These are phyloP conservation scores for Prunus salicina DNA, from an alignment of 306 rosid genomes.

Conservation along the genomic window DNA sequence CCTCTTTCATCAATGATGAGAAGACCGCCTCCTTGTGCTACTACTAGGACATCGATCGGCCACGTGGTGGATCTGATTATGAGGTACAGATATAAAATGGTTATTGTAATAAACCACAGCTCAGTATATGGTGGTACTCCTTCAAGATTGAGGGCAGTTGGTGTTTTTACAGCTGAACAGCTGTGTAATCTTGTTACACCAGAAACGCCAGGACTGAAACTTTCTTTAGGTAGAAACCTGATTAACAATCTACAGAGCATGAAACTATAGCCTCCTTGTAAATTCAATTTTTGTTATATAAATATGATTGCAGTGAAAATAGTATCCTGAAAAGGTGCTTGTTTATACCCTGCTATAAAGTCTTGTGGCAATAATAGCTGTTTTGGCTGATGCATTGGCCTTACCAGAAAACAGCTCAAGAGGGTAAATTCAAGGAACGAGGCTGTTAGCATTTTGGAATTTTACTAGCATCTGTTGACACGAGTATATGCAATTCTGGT, in stretches of 20 bases:
- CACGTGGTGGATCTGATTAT: constrained; percentile 62
- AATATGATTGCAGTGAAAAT: neutral
- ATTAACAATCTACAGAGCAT: neutral
- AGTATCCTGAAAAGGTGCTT: neutral
- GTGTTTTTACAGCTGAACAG: constrained; percentile 59
- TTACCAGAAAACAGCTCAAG: too few species aligned
- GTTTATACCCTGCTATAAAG: too few species aligned
- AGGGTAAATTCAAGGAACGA: too few species aligned
- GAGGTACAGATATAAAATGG: constrained; percentile 50
- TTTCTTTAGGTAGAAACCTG: constrained; percentile 31
- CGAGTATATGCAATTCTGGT: too few species aligned
- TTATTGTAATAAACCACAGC: constrained; percentile 49
- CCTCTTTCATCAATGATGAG: constrained; percentile 73
- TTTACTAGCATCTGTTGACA: too few species aligned
- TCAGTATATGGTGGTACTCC: constrained; percentile 29
- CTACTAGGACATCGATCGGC: constrained; percentile 50
- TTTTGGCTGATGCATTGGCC: too few species aligned
- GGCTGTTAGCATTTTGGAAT: too few species aligned
- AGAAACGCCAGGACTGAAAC: constrained; percentile 23
- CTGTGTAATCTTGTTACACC: constrained; percentile 42
- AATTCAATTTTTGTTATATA: neutral
- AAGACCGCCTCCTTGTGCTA: constrained; percentile 64
- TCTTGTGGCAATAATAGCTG: too few species aligned
- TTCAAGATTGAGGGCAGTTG: constrained; percentile 53
- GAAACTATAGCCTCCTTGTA: neutral